Base-by-base conservation (phyloP, 2,329 filamentous ascomycete genomes). In the Fonsecaea nubica region DNA sequence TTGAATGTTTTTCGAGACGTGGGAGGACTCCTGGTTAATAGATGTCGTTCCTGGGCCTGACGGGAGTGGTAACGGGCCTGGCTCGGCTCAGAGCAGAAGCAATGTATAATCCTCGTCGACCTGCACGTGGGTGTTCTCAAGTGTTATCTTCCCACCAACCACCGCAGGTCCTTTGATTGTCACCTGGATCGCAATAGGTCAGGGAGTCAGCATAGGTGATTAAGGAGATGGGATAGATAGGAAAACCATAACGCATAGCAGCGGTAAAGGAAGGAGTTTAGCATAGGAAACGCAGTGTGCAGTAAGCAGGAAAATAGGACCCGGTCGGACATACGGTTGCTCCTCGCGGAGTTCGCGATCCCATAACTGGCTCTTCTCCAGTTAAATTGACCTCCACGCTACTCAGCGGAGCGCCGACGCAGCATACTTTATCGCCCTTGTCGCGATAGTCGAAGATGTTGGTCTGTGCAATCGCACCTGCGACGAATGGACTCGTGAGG, bases 391-490 rank as follows among this genome's bases (percentile, higher is more conserved):
- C 77, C 80, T 98, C 94, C 0, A 94, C 85, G 72, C 88, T 90
- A 69, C 90, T 92, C 48, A 95, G 76, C 2, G 94, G 93, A 9
- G 90, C 84, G 2, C 95, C 95, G 75, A 98, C 97, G 77, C 79
- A 79, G 77, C 79, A 79, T 2, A 69, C 70, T 76, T 52, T 78
- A 76, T 48, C 78, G 42, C 78, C 80, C 68, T 85, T 83, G 71
- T 71, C 66, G 57, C 94, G 84, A 77, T 98, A 98, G 76, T 98
- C 94, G 75, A 92, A 96, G 45, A 93, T 85, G 68, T 92, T 89
- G 7, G 92, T 96, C 80, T 98, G 94, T 0, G 90, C 83, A n/a
- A 96, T 87, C 0, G 93, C 90, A 42, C 95, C 95, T 1, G 93
- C 94, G n/a, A 98, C 91, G 67, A 87, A 87, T 30, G 92, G 83